Evolutionary conservation across 768 basidiomycete species (phyloP).

Genomic region (Chalciporus piperatus): DNA sequence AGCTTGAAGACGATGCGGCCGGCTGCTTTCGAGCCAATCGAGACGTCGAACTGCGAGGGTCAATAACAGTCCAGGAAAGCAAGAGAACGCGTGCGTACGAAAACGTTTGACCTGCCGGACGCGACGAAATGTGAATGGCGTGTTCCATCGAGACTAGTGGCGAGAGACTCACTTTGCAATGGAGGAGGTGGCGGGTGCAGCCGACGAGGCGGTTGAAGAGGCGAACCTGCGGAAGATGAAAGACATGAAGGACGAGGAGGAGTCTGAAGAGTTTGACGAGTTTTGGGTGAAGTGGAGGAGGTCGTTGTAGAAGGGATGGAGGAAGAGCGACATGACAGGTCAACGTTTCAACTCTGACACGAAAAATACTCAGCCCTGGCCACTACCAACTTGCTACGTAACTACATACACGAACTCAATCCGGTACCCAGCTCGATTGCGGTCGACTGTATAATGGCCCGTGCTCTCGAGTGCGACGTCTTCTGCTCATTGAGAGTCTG

Average conservation of each 20-base stretch:
- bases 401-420: not conserved
- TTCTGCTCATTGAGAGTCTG: too few relatives aligned
- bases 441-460: too few relatives aligned
- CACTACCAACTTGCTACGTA: not conserved
- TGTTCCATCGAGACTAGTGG: not conserved
- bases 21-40: constrained; percentile 54
- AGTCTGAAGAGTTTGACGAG: constrained; percentile 9
- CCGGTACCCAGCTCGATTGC: too few relatives aligned
- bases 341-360: not conserved
- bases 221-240: constrained; percentile 51
- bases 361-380: not conserved
- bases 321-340: constrained; percentile 20
- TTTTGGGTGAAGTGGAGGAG: constrained; percentile 18
- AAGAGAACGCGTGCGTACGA: constrained; percentile 28
- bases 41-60: constrained; percentile 54
- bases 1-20: constrained; percentile 83
- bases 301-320: constrained; percentile 23
- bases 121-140: constrained; percentile 2
- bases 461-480: too few relatives aligned
- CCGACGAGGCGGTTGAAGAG: constrained; percentile 43
- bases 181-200: constrained; percentile 13
- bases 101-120: constrained; percentile 21
- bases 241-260: constrained; percentile 38
- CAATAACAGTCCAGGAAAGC: not conserved
- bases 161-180: constrained; percentile 12